Percentiles rank a stretch among this genome's conserved stretches.
Evolutionary conservation across 169 alveolate genomes (phyloP).

Genomic region (Plasmodium knowlesi): DNA sequence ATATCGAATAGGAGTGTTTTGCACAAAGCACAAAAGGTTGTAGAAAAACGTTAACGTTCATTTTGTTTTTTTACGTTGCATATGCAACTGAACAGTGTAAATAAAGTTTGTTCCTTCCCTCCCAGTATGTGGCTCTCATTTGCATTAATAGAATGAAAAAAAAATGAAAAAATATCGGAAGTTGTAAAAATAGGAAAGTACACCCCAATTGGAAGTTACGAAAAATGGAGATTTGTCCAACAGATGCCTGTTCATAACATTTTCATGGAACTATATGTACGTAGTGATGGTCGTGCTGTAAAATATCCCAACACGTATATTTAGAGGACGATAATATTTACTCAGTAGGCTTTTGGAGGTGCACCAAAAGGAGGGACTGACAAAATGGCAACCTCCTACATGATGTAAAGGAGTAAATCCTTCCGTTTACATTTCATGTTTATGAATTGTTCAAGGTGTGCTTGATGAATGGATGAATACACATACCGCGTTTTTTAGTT

Average conservation of each 20-base stretch:
- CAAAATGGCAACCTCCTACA: not conserved
- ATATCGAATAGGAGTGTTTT: not conserved
- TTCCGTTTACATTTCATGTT: not conserved
- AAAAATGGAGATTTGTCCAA: not conserved
- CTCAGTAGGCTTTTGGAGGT: not conserved
- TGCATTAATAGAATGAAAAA: not conserved
- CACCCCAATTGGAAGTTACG: not conserved
- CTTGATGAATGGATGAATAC: not conserved
- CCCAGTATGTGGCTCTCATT: not conserved
- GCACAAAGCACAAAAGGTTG: not conserved
- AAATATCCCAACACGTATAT: not conserved
- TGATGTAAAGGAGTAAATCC: not conserved
- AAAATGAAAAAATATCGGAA: not conserved
- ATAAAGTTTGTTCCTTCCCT: not conserved
- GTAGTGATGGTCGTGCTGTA: not conserved
- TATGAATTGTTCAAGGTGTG: not conserved
- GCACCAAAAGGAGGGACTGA: not conserved
- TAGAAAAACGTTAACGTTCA: not conserved
- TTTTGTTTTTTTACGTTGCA: not conserved
- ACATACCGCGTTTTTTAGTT: not conserved
- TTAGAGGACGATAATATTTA: not conserved
- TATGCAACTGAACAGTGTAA: not conserved
- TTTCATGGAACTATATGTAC: not conserved
- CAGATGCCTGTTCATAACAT: not conserved
- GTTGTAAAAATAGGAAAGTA: not conserved